A percentile compares a stretch with the other conserved stretches of the same genome.
These are phyloP conservation scores for Pichia membranifaciens DNA, from an alignment of 805 yeast species.

Conservation along the genomic window DNA sequence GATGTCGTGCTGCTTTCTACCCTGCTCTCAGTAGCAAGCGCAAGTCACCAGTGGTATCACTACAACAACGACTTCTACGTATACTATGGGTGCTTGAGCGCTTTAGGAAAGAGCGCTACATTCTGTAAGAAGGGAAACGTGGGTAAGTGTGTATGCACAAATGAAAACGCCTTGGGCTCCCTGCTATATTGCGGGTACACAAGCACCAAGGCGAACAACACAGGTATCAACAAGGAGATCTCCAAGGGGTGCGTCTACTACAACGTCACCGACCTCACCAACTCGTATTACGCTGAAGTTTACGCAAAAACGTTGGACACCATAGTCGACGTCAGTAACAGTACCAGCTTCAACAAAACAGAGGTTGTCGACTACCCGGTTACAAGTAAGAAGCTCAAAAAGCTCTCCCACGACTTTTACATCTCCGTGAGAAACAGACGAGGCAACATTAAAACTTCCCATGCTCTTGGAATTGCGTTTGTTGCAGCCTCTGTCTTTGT, in stretches of 20 bases:
- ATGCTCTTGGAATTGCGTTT: slow-evolving; percentile 41
- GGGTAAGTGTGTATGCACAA: slow-evolving; percentile 24
- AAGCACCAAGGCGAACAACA: slow-evolving; percentile 10
- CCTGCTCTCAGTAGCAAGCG: slow-evolving; percentile 1
- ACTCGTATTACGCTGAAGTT: slow-evolving; percentile 11
- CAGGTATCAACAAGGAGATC: slow-evolving; percentile 20
- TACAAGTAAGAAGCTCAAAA: slow-evolving; percentile 17
- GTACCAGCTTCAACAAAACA: slow-evolving; percentile 29
- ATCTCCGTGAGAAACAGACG: slow-evolving; percentile 27
- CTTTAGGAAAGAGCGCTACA: slow-evolving; percentile 18
- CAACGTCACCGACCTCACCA: slow-evolving; percentile 15
- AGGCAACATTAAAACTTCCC: slow-evolving; percentile 35
- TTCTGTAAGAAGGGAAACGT: slow-evolving; percentile 15
- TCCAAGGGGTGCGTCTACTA: slow-evolving; percentile 19
- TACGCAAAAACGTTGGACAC: slow-evolving; percentile 38
- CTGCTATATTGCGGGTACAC: slow-evolving; percentile 24
- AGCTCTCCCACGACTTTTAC: slow-evolving; percentile 23
- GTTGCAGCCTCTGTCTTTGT: slow-evolving; percentile 46
- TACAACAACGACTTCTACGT: slow-evolving; percentile 13
- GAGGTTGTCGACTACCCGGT: slow-evolving; percentile 33
- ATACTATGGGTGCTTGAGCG: slow-evolving; percentile 20
- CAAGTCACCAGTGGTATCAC: slow-evolving; percentile 5
- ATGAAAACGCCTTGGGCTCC: slow-evolving; percentile 25
- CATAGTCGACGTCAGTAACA: slow-evolving; percentile 29
- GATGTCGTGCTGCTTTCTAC: neutral